Percentiles rank a stretch among this genome's conserved stretches.
Evolutionary conservation across 163 green algal genomes (phyloP).

Genomic region (Trebouxiophyceae sp.): DNA sequence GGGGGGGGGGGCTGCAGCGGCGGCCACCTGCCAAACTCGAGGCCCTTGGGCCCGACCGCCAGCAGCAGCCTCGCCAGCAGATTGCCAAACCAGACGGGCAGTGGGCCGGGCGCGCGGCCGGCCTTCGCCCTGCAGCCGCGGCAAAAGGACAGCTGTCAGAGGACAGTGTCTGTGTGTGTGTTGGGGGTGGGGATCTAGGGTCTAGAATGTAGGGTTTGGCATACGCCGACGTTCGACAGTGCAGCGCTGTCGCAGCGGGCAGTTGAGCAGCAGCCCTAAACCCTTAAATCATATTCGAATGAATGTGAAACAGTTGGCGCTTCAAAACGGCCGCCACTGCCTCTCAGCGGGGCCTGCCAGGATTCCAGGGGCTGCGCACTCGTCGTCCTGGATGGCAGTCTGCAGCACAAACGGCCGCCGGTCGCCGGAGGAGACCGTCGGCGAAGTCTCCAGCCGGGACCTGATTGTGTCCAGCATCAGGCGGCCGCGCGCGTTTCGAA

Average conservation of each 20-base stretch:
- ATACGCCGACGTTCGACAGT: too few relatives aligned
- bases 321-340: too few relatives aligned
- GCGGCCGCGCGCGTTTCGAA: conserved; percentile 73
- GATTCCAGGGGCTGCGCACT: conserved; percentile 25
- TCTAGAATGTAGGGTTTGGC: too few relatives aligned
- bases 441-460: conserved; percentile 42
- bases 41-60: conserved; percentile 76
- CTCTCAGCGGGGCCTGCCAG: neutral
- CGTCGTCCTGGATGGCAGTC: conserved; percentile 89
- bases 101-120: conserved; percentile 62
- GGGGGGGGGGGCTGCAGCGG: too few relatives aligned
- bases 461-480: conserved; percentile 68
- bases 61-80: conserved; percentile 81
- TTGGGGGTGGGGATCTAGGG: too few relatives aligned
- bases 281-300: too few relatives aligned
- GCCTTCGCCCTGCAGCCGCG: conserved; percentile 61
- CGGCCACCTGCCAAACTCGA: conserved; percentile 92
- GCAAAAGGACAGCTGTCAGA: neutral
- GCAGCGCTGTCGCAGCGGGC: neutral
- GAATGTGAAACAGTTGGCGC: too few relatives aligned
- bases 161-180: too few relatives aligned
- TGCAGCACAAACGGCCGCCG: conserved; percentile 75
- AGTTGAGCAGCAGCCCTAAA: neutral
- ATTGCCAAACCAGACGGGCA: conserved; percentile 79
- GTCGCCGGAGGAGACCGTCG: conserved; percentile 57